These are phyloP conservation scores for Otatea glauca DNA, from an alignment of 176 grass and related monocot species.

Conservation along the genomic window DNA sequence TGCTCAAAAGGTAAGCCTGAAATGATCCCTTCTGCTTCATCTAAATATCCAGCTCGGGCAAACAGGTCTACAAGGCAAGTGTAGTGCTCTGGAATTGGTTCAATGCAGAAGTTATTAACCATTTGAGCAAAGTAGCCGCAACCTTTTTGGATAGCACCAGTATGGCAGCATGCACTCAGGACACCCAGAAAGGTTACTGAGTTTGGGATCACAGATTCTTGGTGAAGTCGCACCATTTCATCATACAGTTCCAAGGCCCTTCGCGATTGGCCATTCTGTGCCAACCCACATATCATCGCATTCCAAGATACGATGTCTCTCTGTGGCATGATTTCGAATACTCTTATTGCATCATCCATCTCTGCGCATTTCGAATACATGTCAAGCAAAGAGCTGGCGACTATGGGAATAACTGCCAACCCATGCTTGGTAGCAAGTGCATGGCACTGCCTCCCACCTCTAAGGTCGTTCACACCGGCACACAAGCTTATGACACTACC, in stretches of 20 bases:
- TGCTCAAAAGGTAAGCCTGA: conserved; percentile 22
- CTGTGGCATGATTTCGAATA: conserved; percentile 14
- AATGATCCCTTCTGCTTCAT: conserved; percentile 24
- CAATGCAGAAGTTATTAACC: conserved; percentile 18
- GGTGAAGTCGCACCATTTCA: conserved; percentile 11
- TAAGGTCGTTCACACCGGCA: conserved; percentile 12
- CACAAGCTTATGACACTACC: conserved; percentile 40
- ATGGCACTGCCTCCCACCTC: conserved; percentile 42
- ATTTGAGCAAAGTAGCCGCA: conserved; percentile 30
- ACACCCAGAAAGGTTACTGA: conserved; percentile 27
- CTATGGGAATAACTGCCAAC: conserved; percentile 18
- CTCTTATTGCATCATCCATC: conserved; percentile 26
- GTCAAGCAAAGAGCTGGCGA: conserved; percentile 1
- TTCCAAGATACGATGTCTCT: conserved; percentile 33
- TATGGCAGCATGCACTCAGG: conserved; percentile 18
- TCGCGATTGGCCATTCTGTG: not conserved
- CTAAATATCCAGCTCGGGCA: conserved; percentile 14
- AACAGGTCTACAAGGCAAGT: conserved; percentile 28
- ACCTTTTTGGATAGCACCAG: conserved; percentile 27
- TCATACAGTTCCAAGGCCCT: conserved; percentile 13
- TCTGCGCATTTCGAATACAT: conserved; percentile 24
- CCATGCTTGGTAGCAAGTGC: conserved; percentile 42
- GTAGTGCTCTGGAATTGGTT: conserved; percentile 35
- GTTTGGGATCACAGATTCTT: conserved; percentile 16
- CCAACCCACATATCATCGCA: conserved; percentile 30